phyloP scores from a whole-genome alignment of 2,329 filamentous ascomycete species.

The Hymenoscyphus linearis region DNA sequence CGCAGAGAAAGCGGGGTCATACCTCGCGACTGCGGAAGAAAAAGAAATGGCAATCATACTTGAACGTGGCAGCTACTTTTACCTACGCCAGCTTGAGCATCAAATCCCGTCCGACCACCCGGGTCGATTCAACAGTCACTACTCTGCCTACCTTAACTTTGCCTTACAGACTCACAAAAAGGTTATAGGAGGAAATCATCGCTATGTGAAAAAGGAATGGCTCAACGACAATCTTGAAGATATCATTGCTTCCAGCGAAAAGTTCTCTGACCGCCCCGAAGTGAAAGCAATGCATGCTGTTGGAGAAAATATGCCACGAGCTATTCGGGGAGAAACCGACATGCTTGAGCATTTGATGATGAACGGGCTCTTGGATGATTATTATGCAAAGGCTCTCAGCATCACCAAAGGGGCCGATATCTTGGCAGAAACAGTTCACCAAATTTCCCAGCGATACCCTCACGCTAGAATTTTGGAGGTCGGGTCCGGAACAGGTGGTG shows the following conservation, averaged over 20 bases:
- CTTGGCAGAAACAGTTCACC: conserved; percentile 5
- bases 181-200: conserved; percentile 13
- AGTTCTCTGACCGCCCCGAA: no score
- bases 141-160: conserved; percentile 5
- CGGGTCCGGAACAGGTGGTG: no score
- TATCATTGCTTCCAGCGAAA: background rate
- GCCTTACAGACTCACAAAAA: background rate
- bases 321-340: background rate
- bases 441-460: conserved; percentile 32
- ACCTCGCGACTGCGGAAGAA: conserved; percentile 12
- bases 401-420: background rate
- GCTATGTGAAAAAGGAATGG: conserved; percentile 18
- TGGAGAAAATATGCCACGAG: background rate
- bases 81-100: conserved; percentile 5
- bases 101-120: conserved; percentile 6
- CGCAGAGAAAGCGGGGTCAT: conserved; percentile 11
- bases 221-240: background rate
- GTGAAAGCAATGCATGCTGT: no score
- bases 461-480: conserved; percentile 30
- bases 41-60: conserved; percentile 7
- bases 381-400: conserved; percentile 8
- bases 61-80: conserved; percentile 16
- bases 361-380: conserved; percentile 5
- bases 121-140: conserved; percentile 4
- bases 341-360: background rate